Conservation (phyloP, 2,329 filamentous ascomycete species). For the Monosporascus sp. region DNA sequence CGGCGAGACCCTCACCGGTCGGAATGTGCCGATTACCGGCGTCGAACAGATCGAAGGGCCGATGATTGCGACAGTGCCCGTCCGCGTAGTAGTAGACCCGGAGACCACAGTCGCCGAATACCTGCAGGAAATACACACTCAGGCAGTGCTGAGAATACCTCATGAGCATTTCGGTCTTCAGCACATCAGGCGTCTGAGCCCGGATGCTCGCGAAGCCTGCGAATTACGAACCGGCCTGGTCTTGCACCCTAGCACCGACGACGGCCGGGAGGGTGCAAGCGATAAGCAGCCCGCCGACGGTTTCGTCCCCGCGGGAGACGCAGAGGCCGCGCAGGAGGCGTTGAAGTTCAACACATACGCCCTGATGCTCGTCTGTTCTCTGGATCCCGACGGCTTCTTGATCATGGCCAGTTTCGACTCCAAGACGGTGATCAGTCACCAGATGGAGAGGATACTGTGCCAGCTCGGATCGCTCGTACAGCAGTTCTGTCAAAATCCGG, state of each 20-base stretch:
- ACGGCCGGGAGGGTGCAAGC: conserved; percentile 19
- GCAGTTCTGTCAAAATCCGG: conserved; percentile 39
- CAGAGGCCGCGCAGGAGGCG: conserved; percentile 54
- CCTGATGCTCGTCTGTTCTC: conserved; percentile 61
- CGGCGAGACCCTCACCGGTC: conserved; percentile 55
- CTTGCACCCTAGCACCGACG: conserved; percentile 41
- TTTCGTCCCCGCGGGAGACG: conserved; percentile 51
- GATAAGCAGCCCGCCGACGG: conserved; percentile 40
- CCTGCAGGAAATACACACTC: conserved; percentile 51
- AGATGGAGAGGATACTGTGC: conserved; percentile 48
- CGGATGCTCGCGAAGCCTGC: conserved; percentile 50
- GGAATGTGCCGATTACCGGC: conserved; percentile 43
- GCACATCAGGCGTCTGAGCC: conserved; percentile 52
- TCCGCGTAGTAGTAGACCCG: conserved; percentile 43
- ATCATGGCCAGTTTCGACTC: conserved; percentile 63
- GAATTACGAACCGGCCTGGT: conserved; percentile 52
- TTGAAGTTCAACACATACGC: conserved; percentile 57
- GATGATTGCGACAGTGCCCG: conserved; percentile 56
- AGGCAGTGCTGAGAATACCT: conserved; percentile 53
- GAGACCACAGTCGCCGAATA: conserved; percentile 43
- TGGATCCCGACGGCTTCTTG: conserved; percentile 50
- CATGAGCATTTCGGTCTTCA: conserved; percentile 62
- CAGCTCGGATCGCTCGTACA: conserved; percentile 48
- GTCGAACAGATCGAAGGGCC: conserved; percentile 54
- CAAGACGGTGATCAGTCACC: conserved; percentile 45